Evolutionary conservation across 805 yeast species (phyloP).

Genomic region (Teunomyces pallodes): DNA sequence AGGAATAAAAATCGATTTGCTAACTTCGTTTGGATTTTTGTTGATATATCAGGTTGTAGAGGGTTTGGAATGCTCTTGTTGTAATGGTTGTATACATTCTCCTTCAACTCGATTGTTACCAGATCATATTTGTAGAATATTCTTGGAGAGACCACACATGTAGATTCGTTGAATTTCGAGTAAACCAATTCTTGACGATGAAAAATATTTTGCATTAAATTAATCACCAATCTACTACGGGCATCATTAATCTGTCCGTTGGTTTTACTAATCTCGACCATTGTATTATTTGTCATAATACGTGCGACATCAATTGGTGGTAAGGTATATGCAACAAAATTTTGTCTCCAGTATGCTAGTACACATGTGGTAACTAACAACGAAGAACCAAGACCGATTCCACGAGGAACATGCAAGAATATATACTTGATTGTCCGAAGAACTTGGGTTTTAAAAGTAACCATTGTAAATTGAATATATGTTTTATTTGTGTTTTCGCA

Average conservation of each 20-base stretch:
- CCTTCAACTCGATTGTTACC: not conserved
- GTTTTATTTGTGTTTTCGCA: constrained; percentile 2
- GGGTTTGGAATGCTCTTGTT: not conserved
- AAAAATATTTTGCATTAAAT: not conserved
- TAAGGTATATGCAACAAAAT: not conserved
- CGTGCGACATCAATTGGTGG: not conserved
- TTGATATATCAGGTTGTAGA: not conserved
- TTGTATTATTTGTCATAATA: not conserved
- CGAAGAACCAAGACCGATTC: not conserved
- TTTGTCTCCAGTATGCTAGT: not conserved
- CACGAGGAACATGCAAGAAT: not conserved
- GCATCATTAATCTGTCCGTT: not conserved
- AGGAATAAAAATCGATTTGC: not conserved
- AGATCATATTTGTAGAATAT: not conserved
- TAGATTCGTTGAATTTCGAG: not conserved
- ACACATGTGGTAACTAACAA: not conserved
- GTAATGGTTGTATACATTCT: not conserved
- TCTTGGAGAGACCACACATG: not conserved
- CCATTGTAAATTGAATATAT: not conserved
- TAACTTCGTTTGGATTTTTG: not conserved
- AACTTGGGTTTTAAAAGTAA: not conserved
- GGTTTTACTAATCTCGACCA: not conserved
- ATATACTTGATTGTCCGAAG: not conserved
- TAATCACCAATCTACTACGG: not conserved
- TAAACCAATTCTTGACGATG: not conserved